Conservation (phyloP, 202 grass and related monocot species). For the Zizania palustris region DNA sequence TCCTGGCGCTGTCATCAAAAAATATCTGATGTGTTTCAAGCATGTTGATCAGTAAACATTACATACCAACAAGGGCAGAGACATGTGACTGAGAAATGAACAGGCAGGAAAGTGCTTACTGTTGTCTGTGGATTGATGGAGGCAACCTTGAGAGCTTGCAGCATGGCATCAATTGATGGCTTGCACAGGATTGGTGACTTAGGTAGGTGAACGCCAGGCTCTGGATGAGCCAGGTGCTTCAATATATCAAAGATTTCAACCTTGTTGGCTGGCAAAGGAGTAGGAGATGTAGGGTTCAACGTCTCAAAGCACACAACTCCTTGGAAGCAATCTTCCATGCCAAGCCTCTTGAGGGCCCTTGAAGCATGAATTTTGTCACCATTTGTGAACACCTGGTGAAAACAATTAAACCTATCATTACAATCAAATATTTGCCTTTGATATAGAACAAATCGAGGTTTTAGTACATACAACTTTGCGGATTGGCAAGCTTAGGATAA, state of each 20-base stretch:
- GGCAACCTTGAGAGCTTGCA: slow-evolving; percentile 65
- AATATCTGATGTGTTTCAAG: slow-evolving; percentile 63
- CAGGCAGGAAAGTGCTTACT: slow-evolving; percentile 48
- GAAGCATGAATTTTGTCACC: slow-evolving; percentile 73
- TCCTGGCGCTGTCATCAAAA: slow-evolving; percentile 78
- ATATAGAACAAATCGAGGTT: background rate
- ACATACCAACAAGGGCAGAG: background rate
- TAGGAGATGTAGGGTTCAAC: slow-evolving; percentile 51
- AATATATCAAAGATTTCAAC: slow-evolving; percentile 70
- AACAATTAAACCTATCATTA: background rate
- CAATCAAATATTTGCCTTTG: background rate
- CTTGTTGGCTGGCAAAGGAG: background rate
- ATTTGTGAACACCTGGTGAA: slow-evolving; percentile 76
- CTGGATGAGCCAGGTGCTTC: slow-evolving; percentile 53
- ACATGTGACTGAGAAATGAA: background rate
- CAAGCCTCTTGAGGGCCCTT: slow-evolving; percentile 72
- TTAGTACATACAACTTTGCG: slow-evolving; percentile 70
- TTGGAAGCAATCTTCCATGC: slow-evolving; percentile 86
- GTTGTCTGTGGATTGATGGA: slow-evolving; percentile 68
- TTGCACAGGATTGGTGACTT: slow-evolving; percentile 79
- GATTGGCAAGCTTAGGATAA: slow-evolving; percentile 80
- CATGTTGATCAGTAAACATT: background rate
- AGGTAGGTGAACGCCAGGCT: slow-evolving; percentile 55
- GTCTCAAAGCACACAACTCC: slow-evolving; percentile 89
- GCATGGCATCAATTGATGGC: slow-evolving; percentile 72